phyloP scores from a whole-genome alignment of 345 rosid species.

The Limnanthes douglasii region DNA sequence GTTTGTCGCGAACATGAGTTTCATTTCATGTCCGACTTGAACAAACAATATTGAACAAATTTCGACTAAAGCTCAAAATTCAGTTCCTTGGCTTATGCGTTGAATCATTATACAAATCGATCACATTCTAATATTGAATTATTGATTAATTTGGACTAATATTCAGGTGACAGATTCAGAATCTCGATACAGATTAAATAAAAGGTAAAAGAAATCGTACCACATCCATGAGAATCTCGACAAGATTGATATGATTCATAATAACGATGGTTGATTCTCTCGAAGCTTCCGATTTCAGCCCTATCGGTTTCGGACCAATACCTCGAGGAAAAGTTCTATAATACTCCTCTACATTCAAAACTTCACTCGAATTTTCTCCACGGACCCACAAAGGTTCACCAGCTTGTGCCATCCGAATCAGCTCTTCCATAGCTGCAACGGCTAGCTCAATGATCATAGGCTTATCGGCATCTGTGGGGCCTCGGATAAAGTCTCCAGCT shows the following conservation, averaged over 20 bases:
- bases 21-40: too few species aligned
- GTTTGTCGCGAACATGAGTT: too few species aligned
- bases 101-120: background rate
- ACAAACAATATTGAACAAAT: too few species aligned
- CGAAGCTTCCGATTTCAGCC: conserved; percentile 72
- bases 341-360: conserved; percentile 69
- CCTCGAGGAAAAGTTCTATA: conserved; percentile 69
- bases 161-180: background rate
- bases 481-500: conserved; percentile 37
- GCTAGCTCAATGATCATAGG: conserved; percentile 86
- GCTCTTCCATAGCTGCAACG: conserved; percentile 94
- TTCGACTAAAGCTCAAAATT: background rate
- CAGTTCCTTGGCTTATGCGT: background rate
- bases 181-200: background rate
- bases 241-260: conserved; percentile 69
- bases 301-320: conserved; percentile 65
- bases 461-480: conserved; percentile 73
- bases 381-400: conserved; percentile 70
- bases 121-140: too few species aligned
- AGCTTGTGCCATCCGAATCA: conserved; percentile 66
- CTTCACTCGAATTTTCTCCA: conserved; percentile 25
- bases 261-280: conserved; percentile 73
- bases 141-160: too few species aligned
- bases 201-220: conserved; percentile 14
- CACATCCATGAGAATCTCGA: conserved; percentile 96